A percentile compares a stretch with the other conserved stretches of the same genome.
Evolutionary conservation across 768 basidiomycete species (phyloP).

Genomic region (Suillus bovinus): DNA sequence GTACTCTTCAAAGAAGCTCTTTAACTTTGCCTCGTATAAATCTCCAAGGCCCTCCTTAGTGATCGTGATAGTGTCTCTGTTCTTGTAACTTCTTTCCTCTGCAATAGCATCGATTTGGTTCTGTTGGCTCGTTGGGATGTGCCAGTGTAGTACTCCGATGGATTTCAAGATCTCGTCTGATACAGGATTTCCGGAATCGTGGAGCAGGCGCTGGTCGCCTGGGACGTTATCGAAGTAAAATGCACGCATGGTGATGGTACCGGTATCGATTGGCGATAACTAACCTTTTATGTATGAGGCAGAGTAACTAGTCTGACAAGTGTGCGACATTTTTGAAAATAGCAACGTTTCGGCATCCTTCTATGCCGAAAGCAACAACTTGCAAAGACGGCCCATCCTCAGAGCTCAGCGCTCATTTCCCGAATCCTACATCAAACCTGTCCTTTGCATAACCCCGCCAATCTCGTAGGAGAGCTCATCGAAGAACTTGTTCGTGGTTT

Average conservation of each 20-base stretch:
- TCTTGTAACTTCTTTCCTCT: slow-evolving; percentile 73
- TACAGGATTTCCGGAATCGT: slow-evolving; percentile 69
- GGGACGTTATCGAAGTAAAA: slow-evolving; percentile 75
- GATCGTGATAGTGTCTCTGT: slow-evolving; percentile 77
- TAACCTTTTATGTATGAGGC: no score
- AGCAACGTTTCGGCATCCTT: no score
- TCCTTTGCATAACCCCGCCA: no score
- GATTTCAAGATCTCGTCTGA: slow-evolving; percentile 45
- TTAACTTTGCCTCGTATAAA: slow-evolving; percentile 78
- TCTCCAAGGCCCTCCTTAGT: slow-evolving; percentile 81
- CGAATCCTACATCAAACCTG: no score
- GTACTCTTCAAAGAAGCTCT: slow-evolving; percentile 82
- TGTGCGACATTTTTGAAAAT: no score
- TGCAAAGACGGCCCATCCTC: no score
- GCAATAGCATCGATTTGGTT: slow-evolving; percentile 64
- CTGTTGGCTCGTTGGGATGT: slow-evolving; percentile 55
- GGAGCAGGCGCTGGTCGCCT: slow-evolving; percentile 80
- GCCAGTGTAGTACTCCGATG: slow-evolving; percentile 69
- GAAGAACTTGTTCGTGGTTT: no score
- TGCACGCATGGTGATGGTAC: slow-evolving; percentile 53
- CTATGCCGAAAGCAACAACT: no score
- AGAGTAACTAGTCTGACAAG: no score
- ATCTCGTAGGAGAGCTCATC: no score
- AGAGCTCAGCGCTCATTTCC: no score
- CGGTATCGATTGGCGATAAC: no score